Conservation (phyloP, 768 basidiomycete genomes). For the Cystofilobasidium bisporidii region DNA sequence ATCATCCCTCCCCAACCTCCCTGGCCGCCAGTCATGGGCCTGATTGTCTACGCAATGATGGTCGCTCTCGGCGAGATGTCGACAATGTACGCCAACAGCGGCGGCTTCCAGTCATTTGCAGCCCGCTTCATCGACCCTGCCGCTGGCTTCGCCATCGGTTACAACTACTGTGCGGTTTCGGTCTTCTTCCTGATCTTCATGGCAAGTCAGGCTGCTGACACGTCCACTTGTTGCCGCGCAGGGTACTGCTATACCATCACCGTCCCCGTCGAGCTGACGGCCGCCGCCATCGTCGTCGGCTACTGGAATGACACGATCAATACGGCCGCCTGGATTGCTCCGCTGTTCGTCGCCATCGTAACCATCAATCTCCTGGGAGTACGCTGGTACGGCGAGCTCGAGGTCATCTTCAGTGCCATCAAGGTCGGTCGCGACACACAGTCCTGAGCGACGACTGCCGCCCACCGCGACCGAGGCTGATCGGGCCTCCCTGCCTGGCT, state of each 20-base stretch:
- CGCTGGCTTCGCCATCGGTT: constrained; percentile 43
- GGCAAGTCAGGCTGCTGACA: too few relatives aligned
- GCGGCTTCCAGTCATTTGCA: constrained; percentile 33
- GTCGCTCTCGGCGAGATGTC: constrained; percentile 31
- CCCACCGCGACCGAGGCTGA: too few relatives aligned
- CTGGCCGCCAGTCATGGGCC: constrained; percentile 14
- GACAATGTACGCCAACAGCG: constrained; percentile 32
- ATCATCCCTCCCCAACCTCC: neutral
- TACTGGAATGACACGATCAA: constrained; percentile 49
- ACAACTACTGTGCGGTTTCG: too few relatives aligned
- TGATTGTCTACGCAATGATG: constrained; percentile 22
- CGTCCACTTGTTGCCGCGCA: too few relatives aligned
- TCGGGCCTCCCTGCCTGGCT: too few relatives aligned
- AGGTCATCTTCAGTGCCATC: constrained; percentile 23
- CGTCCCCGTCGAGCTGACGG: constrained; percentile 42
- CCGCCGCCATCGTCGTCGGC: constrained; percentile 56
- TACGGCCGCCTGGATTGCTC: constrained; percentile 41
- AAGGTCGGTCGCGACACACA: neutral
- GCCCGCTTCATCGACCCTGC: constrained; percentile 41
- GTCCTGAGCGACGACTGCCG: too few relatives aligned
- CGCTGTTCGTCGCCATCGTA: constrained; percentile 37
- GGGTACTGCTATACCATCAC: constrained; percentile 44
- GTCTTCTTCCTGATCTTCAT: too few relatives aligned
- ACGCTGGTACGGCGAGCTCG: constrained; percentile 44
- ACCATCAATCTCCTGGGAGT: constrained; percentile 43